Percentiles rank a stretch among this genome's conserved stretches.
Conservation (phyloP, 805 yeast genomes). For the Candida silvicultrix region DNA sequence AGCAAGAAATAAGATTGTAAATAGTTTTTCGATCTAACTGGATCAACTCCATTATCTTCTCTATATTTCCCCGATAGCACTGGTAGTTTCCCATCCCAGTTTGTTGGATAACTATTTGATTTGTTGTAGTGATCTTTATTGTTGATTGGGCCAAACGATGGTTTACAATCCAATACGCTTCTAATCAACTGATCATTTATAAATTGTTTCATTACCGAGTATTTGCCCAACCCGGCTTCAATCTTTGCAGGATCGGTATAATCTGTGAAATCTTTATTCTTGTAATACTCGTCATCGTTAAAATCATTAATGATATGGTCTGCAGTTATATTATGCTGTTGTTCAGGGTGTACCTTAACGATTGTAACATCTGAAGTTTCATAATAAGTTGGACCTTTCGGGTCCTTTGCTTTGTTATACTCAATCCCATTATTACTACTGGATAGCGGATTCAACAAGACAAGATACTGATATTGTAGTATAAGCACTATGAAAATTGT, state of each 20-base stretch:
- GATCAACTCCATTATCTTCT: conserved; percentile 18
- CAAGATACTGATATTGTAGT: background rate
- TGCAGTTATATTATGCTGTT: background rate
- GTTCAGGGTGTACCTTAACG: background rate
- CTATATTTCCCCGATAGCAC: conserved; percentile 18
- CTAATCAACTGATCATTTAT: conserved; percentile 12
- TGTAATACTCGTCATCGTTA: conserved; percentile 14
- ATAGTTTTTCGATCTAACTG: conserved; percentile 19
- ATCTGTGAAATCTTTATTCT: conserved; percentile 9
- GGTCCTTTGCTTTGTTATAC: background rate
- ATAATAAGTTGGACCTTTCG: background rate
- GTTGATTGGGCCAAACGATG: conserved; percentile 13
- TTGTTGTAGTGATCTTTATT: conserved; percentile 18
- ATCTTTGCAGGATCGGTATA: conserved; percentile 5
- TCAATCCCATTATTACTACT: background rate
- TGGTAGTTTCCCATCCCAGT: conserved; percentile 17
- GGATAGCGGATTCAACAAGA: background rate
- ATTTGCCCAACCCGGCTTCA: conserved; percentile 8
- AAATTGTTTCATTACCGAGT: conserved; percentile 11
- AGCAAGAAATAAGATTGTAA: conserved; percentile 13
- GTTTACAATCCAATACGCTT: conserved; percentile 10
- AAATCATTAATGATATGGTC: background rate
- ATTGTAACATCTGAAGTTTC: background rate
- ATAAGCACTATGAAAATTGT: background rate
- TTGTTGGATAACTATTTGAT: conserved; percentile 6